Evolutionary conservation across 441 rosid species (phyloP).

Genomic region (Macaranga tanarius): DNA sequence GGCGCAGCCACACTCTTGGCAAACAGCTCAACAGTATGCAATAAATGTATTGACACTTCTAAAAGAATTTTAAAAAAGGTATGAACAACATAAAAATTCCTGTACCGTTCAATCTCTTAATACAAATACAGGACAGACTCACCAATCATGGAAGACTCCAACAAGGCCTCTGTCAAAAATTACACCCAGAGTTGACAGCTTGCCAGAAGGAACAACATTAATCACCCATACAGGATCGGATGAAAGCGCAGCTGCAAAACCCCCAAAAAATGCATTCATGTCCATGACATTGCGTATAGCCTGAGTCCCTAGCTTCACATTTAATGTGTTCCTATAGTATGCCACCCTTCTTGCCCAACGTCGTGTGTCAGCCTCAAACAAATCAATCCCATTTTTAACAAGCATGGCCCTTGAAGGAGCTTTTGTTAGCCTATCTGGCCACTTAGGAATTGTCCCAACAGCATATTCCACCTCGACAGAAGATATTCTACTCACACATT

Average conservation of each 20-base stretch:
- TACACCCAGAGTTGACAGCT: constrained; percentile 70
- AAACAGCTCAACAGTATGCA: not conserved
- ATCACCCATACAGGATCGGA: constrained; percentile 92
- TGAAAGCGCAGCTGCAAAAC: constrained; percentile 81
- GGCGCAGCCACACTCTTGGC: not conserved
- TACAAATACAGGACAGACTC: constrained; percentile 30
- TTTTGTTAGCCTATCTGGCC: constrained; percentile 77
- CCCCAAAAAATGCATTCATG: constrained; percentile 93
- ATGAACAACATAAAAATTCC: not conserved
- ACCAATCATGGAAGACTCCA: constrained; percentile 97
- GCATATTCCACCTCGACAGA: constrained; percentile 65
- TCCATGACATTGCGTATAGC: constrained; percentile 88
- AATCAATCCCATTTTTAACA: constrained; percentile 75
- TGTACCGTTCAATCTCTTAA: not conserved
- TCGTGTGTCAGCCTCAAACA: constrained; percentile 86
- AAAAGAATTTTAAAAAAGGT: not conserved
- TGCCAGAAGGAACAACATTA: constrained; percentile 90
- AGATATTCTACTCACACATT: constrained; percentile 64
- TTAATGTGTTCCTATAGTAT: constrained; percentile 68
- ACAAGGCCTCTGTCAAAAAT: constrained; percentile 89
- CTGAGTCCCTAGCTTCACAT: constrained; percentile 67
- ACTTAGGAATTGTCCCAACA: constrained; percentile 62
- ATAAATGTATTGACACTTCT: not conserved
- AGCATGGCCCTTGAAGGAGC: constrained; percentile 67
- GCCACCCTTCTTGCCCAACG: constrained; percentile 88